These are phyloP conservation scores for Saprolegnia parasitica DNA, from an alignment of 352 stramenopile species.

Conservation along the genomic window DNA sequence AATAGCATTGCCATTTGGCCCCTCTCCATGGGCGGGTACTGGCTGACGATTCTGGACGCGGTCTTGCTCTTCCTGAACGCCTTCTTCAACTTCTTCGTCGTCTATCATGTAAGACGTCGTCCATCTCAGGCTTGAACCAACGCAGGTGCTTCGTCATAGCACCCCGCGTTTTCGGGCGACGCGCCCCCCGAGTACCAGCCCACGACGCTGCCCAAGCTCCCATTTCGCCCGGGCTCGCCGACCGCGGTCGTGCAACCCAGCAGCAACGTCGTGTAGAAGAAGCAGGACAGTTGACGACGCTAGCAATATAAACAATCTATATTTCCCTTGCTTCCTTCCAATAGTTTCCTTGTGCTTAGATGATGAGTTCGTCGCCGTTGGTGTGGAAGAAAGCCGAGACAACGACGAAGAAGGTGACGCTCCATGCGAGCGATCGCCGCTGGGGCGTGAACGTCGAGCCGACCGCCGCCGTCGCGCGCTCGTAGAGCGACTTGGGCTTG, in stretches of 20 bases:
- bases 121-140: not conserved
- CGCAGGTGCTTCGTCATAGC: not conserved
- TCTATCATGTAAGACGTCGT: constrained; percentile 50
- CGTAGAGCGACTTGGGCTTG: constrained; percentile 41
- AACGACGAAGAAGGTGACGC: constrained; percentile 68
- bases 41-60: constrained; percentile 84
- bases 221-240: not conserved
- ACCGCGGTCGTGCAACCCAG: not conserved
- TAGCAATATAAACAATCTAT: constrained; percentile 26
- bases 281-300: not conserved
- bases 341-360: too few relatives aligned
- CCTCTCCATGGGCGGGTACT: constrained; percentile 86
- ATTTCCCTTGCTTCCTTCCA: constrained; percentile 11
- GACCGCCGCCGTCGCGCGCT: constrained; percentile 59
- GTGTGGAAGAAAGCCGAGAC: constrained; percentile 74
- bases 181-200: constrained; percentile 20
- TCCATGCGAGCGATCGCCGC: constrained; percentile 67
- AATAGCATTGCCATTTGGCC: constrained; percentile 84
- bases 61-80: constrained; percentile 83
- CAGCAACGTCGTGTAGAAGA: constrained; percentile 1
- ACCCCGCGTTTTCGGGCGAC: constrained; percentile 25
- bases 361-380: constrained; percentile 78
- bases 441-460: constrained; percentile 60
- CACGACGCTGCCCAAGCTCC: constrained; percentile 8
- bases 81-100: constrained; percentile 90